Base-by-base conservation (phyloP, 176 grass and related monocot species). In the Rhynchospora tenuis region DNA sequence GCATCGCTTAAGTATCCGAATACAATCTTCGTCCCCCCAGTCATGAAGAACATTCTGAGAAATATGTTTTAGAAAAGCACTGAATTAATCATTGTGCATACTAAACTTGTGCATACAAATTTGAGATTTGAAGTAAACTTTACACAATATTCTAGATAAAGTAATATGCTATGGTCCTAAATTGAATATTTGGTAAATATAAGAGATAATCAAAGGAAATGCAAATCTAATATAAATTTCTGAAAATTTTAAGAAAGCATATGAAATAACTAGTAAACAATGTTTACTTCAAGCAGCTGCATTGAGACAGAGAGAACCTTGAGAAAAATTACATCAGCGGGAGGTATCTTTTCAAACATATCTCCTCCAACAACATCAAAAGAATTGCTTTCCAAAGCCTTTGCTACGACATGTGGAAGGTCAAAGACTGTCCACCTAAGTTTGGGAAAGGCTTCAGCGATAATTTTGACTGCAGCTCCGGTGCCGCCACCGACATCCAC, bases 21-120 rank as follows among this genome's bases (percentile, higher is more conserved):
- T 84, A 48, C 91, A 90, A 5, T 90, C 83, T 23, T 86, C 80
- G 14, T 94, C 85, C 0, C 51, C 12, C 89, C 89, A 94, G 8
- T 91, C 87, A 2, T 94, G 92, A 8, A 94, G 16, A 52, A 85
- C 65, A 84, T 84, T 88, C 92, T 94, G 47, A 8, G 57, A 71
- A 6, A 5, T 5, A 7, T 65, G 14, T 23, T 20, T 11, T n/a
- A 74, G 60, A 20, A 11, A 59, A 9, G 17, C n/a, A 46, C 14
- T 43, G 27, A 0, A 65, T 22, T 70, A 12, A 64, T 29, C 2
- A 2, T 27, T 64, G 13, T 64, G 9, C 24, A 64, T 12, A 11
- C 7, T 5, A 44, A 24, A 23, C 22, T 22, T 19, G 58, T 33
- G 2, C 31, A 33, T 33, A 33, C 3, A 33, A 33, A 33, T 33